A percentile compares a stretch with the other conserved stretches of the same genome.
These are phyloP conservation scores for Aspergillus udagawae DNA, from an alignment of 2,329 filamentous ascomycete genomes.

Conservation along the genomic window DNA sequence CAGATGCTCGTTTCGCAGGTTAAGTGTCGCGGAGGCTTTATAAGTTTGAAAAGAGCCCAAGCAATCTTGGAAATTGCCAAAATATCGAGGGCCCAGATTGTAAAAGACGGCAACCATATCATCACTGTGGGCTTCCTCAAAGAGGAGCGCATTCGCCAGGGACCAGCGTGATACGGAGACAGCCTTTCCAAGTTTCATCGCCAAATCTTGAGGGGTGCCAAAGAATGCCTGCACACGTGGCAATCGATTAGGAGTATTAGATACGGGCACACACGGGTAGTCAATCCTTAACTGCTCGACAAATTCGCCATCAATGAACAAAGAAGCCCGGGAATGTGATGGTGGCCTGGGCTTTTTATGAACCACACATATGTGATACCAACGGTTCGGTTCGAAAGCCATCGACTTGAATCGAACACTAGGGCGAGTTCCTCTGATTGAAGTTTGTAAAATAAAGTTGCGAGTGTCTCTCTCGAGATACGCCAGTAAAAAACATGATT, in stretches of 20 bases:
- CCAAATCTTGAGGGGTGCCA: slow-evolving; percentile 85
- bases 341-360: slow-evolving; percentile 76
- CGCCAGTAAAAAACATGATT: slow-evolving; percentile 88
- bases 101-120: slow-evolving; percentile 89
- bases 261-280: slow-evolving; percentile 73
- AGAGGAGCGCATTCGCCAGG: slow-evolving; percentile 81
- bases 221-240: slow-evolving; percentile 82
- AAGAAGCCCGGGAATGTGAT: slow-evolving; percentile 71
- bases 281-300: slow-evolving; percentile 85
- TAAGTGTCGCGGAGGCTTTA: slow-evolving; percentile 82
- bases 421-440: slow-evolving; percentile 76
- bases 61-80: slow-evolving; percentile 95
- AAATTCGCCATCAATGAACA: slow-evolving; percentile 92
- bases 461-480: slow-evolving; percentile 92
- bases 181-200: slow-evolving; percentile 68
- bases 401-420: slow-evolving; percentile 90
- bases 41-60: slow-evolving; percentile 96
- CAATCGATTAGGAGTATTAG: slow-evolving; percentile 49
- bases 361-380: slow-evolving; percentile 92
- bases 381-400: slow-evolving; percentile 68
- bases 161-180: slow-evolving; percentile 79
- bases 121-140: slow-evolving; percentile 82
- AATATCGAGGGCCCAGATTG: slow-evolving; percentile 83
- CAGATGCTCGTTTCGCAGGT: slow-evolving; percentile 84
- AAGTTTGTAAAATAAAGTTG: slow-evolving; percentile 94